phyloP scores from a whole-genome alignment of 768 basidiomycete genomes.

The Sporobolomyces pararoseus region DNA sequence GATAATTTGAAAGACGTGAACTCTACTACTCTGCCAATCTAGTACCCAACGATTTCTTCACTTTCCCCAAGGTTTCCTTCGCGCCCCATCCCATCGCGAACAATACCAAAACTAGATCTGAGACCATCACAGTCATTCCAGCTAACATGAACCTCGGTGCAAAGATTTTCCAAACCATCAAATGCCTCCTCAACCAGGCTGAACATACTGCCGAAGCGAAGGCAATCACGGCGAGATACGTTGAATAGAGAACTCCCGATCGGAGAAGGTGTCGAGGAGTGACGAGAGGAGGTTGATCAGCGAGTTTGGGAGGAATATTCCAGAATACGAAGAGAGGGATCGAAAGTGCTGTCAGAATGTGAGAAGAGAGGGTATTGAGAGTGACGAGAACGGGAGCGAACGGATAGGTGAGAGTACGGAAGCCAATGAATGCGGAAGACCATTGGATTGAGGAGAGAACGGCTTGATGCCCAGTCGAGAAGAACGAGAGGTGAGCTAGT shows the following conservation, averaged over 20 bases:
- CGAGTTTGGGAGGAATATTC: constrained; percentile 67
- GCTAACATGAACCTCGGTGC: constrained; percentile 88
- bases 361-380: constrained; percentile 67
- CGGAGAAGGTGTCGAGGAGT: constrained; percentile 33
- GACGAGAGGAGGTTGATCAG: constrained; percentile 51
- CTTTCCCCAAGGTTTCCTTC: constrained; percentile 18
- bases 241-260: constrained; percentile 27
- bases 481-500: constrained; percentile 72
- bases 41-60: constrained; percentile 20
- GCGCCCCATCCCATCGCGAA: constrained; percentile 37
- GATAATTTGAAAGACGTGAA: too few relatives aligned
- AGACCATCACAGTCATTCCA: constrained; percentile 61
- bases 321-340: constrained; percentile 72
- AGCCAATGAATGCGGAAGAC: constrained; percentile 81
- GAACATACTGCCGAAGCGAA: constrained; percentile 53
- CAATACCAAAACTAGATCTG: constrained; percentile 61
- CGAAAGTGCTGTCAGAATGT: constrained; percentile 64
- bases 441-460: constrained; percentile 86
- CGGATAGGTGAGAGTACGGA: constrained; percentile 67
- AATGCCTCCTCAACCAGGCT: constrained; percentile 43
- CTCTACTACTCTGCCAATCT: constrained; percentile 22
- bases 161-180: constrained; percentile 86
- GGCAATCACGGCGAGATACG: constrained; percentile 42
- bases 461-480: constrained; percentile 86
- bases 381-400: constrained; percentile 69